Percentiles rank a stretch among this genome's conserved stretches.
These are phyloP conservation scores for Teratosphaeria epicoccoides DNA, from an alignment of 2,329 filamentous ascomycete species.

Conservation along the genomic window DNA sequence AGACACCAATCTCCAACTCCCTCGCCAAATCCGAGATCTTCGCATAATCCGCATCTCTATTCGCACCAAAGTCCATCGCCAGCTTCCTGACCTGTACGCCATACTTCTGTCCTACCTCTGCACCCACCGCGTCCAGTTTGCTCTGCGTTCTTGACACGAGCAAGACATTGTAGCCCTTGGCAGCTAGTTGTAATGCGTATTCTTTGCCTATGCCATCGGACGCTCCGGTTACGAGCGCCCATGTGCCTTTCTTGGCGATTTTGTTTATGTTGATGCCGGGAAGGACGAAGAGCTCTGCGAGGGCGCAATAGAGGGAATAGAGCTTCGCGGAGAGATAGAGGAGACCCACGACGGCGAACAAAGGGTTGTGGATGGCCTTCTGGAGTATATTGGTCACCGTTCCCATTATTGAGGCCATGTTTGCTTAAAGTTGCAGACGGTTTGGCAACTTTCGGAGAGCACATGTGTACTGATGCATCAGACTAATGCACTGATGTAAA, in stretches of 20 bases:
- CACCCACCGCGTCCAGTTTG: slow-evolving; percentile 69
- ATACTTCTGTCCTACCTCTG: slow-evolving; percentile 64
- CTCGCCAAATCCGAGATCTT: slow-evolving; percentile 57
- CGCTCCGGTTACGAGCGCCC: slow-evolving; percentile 89
- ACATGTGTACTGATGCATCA: too few species aligned
- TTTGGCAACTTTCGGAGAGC: not conserved
- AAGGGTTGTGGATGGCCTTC: not conserved
- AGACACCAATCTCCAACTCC: slow-evolving; percentile 61
- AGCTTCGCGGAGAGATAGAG: slow-evolving; percentile 30
- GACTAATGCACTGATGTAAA: too few species aligned
- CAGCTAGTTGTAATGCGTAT: slow-evolving; percentile 79
- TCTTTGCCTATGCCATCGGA: slow-evolving; percentile 97
- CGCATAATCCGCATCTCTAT: slow-evolving; percentile 70
- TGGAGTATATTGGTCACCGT: not conserved
- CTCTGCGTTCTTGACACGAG: slow-evolving; percentile 92
- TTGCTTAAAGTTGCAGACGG: not conserved
- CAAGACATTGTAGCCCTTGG: slow-evolving; percentile 86
- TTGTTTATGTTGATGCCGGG: slow-evolving; percentile 49
- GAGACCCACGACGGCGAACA: slow-evolving; percentile 28
- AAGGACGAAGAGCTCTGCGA: slow-evolving; percentile 40
- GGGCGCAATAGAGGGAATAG: slow-evolving; percentile 37
- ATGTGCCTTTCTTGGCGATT: slow-evolving; percentile 84
- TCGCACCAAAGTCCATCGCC: slow-evolving; percentile 82
- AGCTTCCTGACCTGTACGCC: slow-evolving; percentile 64
- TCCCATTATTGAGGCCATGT: not conserved